These are phyloP conservation scores for Mycena floridula DNA, from an alignment of 768 basidiomycete genomes.

Conservation along the genomic window DNA sequence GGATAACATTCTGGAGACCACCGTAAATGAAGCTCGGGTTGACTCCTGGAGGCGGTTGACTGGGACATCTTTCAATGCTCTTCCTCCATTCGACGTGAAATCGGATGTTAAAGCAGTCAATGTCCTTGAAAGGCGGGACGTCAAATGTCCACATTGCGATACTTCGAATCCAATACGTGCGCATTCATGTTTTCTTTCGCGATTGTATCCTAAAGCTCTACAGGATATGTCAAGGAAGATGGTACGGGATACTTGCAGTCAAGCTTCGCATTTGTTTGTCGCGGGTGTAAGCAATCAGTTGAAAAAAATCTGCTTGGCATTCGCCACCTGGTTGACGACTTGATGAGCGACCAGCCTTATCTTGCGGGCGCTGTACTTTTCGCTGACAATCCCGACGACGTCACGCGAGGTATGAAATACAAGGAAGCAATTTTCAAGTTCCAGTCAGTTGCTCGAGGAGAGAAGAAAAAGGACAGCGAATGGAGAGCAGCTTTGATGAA, in stretches of 20 bases:
- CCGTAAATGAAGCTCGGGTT: too few species aligned
- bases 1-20: too few species aligned
- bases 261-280: not conserved
- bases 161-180: too few species aligned
- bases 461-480: too few species aligned
- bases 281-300: constrained; percentile 9
- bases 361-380: not conserved
- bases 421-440: too few species aligned
- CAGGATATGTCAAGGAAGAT: not conserved
- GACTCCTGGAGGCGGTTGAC: constrained; percentile 13
- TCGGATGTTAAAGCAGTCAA: too few species aligned
- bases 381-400: too few species aligned
- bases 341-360: not conserved
- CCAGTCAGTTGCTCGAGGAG: too few species aligned
- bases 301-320: constrained; percentile 4
- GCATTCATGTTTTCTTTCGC: not conserved
- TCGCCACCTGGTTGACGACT: not conserved
- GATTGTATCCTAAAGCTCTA: not conserved
- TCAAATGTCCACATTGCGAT: too few species aligned
- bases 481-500: too few species aligned
- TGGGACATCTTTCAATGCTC: constrained; percentile 14
- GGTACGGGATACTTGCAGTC: not conserved
- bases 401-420: too few species aligned
- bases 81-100: constrained; percentile 7
- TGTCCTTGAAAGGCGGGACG: too few species aligned